Percentiles rank a stretch among this genome's conserved stretches.
Conservation (phyloP, 306 rosid genomes). For the Cucumis sativus region Cucumber_9930_V3 NC_026655.2:2566001-2566500, state of each 20-base stretch:
- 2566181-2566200: slow-evolving; percentile 48
- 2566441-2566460: neutral
- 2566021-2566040: slow-evolving; percentile 49
- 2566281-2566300: slow-evolving; percentile 9
- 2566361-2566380: neutral
- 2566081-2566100: neutral
- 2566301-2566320: slow-evolving; percentile 31
- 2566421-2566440: neutral
- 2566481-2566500: neutral
- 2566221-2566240: slow-evolving; percentile 18
- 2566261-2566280: slow-evolving; percentile 32
- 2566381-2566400: neutral
- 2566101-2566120: neutral
- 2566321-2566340: neutral
- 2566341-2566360: neutral
- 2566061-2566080: slow-evolving; percentile 53
- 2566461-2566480: neutral
- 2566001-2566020: slow-evolving; percentile 59
- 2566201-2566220: slow-evolving; percentile 56
- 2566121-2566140: neutral
- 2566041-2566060: slow-evolving; percentile 45
- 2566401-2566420: neutral
- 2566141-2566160: slow-evolving; percentile 1
- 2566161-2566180: slow-evolving; percentile 48
- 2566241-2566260: slow-evolving; percentile 20